phyloP scores from a whole-genome alignment of 192 early-diverging fungal species.

The Coemansia sp. region DNA sequence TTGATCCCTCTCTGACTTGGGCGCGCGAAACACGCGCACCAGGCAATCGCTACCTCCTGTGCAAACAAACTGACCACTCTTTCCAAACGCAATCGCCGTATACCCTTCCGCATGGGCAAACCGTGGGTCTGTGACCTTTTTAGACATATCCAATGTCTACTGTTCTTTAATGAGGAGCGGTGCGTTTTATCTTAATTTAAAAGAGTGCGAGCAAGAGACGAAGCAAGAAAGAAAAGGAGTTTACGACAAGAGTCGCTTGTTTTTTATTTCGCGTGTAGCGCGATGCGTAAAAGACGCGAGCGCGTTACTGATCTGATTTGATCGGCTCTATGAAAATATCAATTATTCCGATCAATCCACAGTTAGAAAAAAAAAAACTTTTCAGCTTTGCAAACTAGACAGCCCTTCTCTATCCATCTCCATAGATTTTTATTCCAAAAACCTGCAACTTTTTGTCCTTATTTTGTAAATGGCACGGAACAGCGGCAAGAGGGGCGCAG shows the following conservation, averaged over 20 bases:
- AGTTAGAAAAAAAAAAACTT: not conserved
- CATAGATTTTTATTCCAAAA: not conserved
- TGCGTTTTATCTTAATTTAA: too few relatives aligned
- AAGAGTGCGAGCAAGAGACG: not conserved
- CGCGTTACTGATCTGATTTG: not conserved
- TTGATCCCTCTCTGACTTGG: slow-evolving; percentile 34
- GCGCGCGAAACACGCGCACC: slow-evolving; percentile 36
- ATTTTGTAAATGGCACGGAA: not conserved
- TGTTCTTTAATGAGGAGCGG: not conserved
- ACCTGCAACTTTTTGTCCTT: not conserved
- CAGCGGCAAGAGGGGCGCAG: not conserved
- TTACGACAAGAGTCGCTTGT: too few relatives aligned
- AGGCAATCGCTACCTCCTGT: slow-evolving; percentile 52
- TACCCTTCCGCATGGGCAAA: slow-evolving; percentile 51
- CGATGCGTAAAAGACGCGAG: not conserved
- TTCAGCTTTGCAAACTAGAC: not conserved
- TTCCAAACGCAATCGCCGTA: slow-evolving; percentile 41
- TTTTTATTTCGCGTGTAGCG: too few relatives aligned
- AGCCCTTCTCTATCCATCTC: not conserved
- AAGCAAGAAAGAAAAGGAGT: not conserved
- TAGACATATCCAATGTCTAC: slow-evolving; percentile 12
- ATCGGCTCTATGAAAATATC: not conserved
- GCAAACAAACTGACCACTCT: slow-evolving; percentile 27
- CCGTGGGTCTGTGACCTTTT: slow-evolving; percentile 25
- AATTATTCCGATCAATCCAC: too few relatives aligned